phyloP scores from a whole-genome alignment of 2,329 filamentous ascomycete species.

The Pleurostoma richardsiae region DNA sequence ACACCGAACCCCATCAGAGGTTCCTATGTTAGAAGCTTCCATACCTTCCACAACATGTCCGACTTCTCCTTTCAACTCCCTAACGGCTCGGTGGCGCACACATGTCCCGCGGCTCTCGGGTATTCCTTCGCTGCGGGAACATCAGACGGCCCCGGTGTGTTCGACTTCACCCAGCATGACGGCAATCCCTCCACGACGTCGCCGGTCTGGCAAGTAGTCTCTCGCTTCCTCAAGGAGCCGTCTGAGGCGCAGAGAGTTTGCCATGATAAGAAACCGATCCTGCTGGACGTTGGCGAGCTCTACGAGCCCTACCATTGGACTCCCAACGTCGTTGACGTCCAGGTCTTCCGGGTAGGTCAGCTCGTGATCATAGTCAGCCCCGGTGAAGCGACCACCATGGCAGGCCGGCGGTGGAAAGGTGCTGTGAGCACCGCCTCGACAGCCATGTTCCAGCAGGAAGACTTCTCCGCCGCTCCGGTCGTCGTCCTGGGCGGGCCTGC shows the following conservation, averaged over 20 bases:
- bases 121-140: slow-evolving; percentile 93
- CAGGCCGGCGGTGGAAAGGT: slow-evolving; percentile 78
- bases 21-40: slow-evolving; percentile 70
- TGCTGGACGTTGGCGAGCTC: slow-evolving; percentile 86
- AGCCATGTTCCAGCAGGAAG: slow-evolving; percentile 35
- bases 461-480: slow-evolving; percentile 43
- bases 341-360: slow-evolving; percentile 78
- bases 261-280: slow-evolving; percentile 76
- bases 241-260: slow-evolving; percentile 66
- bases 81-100: slow-evolving; percentile 65
- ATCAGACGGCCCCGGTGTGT: slow-evolving; percentile 82
- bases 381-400: slow-evolving; percentile 90
- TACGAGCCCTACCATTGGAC: slow-evolving; percentile 77
- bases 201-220: slow-evolving; percentile 76
- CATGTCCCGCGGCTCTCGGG: slow-evolving; percentile 82
- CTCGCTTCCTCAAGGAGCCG: slow-evolving; percentile 66
- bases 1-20: slow-evolving; percentile 50
- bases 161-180: slow-evolving; percentile 90
- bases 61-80: slow-evolving; percentile 68
- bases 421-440: slow-evolving; percentile 55
- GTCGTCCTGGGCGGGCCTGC: slow-evolving; percentile 85
- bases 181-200: slow-evolving; percentile 59
- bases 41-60: slow-evolving; percentile 80
- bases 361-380: slow-evolving; percentile 79
- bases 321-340: slow-evolving; percentile 87